Evolutionary conservation across 768 basidiomycete species (phyloP).

Genomic region (Rickenella mellea): DNA sequence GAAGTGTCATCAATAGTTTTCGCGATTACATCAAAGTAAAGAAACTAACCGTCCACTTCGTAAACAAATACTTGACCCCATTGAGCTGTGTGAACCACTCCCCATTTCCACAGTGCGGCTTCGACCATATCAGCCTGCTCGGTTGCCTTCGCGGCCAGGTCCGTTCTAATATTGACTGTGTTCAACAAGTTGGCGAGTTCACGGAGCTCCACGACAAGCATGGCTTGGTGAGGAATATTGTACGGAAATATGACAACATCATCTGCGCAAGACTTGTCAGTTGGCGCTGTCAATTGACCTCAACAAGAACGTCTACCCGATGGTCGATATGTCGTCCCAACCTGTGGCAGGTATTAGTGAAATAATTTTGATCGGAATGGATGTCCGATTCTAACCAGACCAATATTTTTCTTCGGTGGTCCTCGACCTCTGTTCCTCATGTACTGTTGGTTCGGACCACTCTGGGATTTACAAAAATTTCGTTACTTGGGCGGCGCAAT

Average conservation of each 20-base stretch:
- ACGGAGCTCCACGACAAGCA: not conserved
- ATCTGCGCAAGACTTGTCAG: not conserved
- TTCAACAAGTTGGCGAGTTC: not conserved
- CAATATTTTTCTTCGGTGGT: not conserved
- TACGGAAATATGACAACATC: not conserved
- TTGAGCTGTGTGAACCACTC: not conserved
- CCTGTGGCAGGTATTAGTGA: too few relatives aligned
- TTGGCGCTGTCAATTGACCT: not conserved
- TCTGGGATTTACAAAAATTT: not conserved
- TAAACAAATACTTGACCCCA: not conserved
- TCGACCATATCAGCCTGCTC: not conserved
- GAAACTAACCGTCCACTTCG: not conserved
- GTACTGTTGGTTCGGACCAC: slow-evolving; percentile 1
- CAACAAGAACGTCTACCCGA: not conserved
- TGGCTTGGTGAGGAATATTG: slow-evolving; percentile 1
- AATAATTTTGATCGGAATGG: too few relatives aligned
- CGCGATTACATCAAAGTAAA: not conserved
- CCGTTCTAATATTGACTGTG: not conserved
- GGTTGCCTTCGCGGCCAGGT: not conserved
- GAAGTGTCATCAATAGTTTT: not conserved
- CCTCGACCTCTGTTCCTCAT: not conserved
- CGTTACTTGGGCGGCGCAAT: too few relatives aligned
- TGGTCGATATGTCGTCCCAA: not conserved
- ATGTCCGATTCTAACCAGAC: too few relatives aligned
- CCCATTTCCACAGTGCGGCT: not conserved